phyloP scores from a whole-genome alignment of 1,139 yeast species.

The Candida sojae region DNA sequence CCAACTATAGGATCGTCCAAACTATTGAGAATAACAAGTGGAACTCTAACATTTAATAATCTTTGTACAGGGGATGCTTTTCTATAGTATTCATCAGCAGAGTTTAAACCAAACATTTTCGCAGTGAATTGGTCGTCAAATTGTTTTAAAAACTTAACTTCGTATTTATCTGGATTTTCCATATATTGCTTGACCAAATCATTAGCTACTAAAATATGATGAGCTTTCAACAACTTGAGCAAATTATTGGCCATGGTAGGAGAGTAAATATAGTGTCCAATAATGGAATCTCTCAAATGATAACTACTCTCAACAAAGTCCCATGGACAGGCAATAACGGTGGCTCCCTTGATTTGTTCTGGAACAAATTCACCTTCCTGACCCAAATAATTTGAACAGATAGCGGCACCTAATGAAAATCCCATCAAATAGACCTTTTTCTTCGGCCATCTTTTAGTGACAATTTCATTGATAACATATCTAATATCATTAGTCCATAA shows the following conservation, averaged over 20 bases:
- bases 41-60: slow-evolving; percentile 51
- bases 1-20: slow-evolving; percentile 64
- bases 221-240: slow-evolving; percentile 43
- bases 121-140: slow-evolving; percentile 58
- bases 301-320: slow-evolving; percentile 51
- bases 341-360: slow-evolving; percentile 47
- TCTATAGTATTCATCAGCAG: slow-evolving; percentile 54
- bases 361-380: slow-evolving; percentile 44
- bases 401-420: slow-evolving; percentile 60
- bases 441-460: slow-evolving; percentile 48
- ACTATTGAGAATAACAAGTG: slow-evolving; percentile 51
- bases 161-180: slow-evolving; percentile 35
- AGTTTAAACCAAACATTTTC: slow-evolving; percentile 53
- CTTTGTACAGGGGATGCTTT: slow-evolving; percentile 56
- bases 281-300: slow-evolving; percentile 37
- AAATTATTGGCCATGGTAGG: slow-evolving; percentile 56
- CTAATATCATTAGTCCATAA: slow-evolving; percentile 65
- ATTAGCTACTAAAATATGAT: slow-evolving; percentile 33
- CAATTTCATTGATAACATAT: slow-evolving; percentile 49
- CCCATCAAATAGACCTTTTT: slow-evolving; percentile 54
- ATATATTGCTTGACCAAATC: slow-evolving; percentile 30
- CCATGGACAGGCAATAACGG: slow-evolving; percentile 59
- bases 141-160: slow-evolving; percentile 33
- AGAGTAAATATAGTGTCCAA: slow-evolving; percentile 53
- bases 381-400: slow-evolving; percentile 55